Conservation (phyloP, 2,329 filamentous ascomycete species). For the Fusarium sp. region DNA sequence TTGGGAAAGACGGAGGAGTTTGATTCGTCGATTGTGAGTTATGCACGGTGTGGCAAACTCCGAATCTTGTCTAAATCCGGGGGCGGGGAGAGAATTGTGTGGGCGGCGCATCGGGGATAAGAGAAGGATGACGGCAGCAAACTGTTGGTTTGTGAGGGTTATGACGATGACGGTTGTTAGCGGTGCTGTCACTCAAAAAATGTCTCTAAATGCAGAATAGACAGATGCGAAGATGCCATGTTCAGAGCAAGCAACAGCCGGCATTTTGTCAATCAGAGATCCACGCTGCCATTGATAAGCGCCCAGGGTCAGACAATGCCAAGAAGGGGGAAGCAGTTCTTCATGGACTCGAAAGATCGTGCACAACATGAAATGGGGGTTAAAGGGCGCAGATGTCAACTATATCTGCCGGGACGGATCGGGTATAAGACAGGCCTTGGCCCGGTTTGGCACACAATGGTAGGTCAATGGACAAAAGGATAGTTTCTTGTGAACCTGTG, state of each 20-base stretch:
- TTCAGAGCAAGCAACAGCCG: neutral
- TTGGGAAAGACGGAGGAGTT: constrained; percentile 4
- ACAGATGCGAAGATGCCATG: neutral
- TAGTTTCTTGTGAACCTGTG: neutral
- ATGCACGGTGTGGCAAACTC: constrained; percentile 38
- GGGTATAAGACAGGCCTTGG: constrained; percentile 21
- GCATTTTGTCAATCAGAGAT: neutral
- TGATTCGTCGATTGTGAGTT: constrained; percentile 36
- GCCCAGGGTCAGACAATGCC: neutral
- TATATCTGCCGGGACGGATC: constrained; percentile 33
- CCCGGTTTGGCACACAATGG: neutral
- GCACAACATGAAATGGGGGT: constrained; percentile 32
- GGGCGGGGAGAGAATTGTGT: constrained; percentile 29
- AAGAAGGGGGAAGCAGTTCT: constrained; percentile 6
- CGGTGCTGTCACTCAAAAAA: neutral
- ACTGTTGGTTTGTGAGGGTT: constrained; percentile 7
- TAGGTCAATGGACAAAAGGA: neutral
- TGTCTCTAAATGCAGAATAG: neutral
- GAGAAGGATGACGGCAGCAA: constrained; percentile 1
- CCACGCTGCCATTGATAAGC: constrained; percentile 5
- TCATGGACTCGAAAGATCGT: constrained; percentile 21
- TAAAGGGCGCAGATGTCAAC: constrained; percentile 48
- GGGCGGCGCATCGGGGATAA: constrained; percentile 34
- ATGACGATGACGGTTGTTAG: constrained; percentile 3
- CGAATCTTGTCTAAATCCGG: constrained; percentile 45